Evolutionary conservation across 257 asterid genomes (phyloP).

Genomic region (Jacaranda mimosifolia): DNA sequence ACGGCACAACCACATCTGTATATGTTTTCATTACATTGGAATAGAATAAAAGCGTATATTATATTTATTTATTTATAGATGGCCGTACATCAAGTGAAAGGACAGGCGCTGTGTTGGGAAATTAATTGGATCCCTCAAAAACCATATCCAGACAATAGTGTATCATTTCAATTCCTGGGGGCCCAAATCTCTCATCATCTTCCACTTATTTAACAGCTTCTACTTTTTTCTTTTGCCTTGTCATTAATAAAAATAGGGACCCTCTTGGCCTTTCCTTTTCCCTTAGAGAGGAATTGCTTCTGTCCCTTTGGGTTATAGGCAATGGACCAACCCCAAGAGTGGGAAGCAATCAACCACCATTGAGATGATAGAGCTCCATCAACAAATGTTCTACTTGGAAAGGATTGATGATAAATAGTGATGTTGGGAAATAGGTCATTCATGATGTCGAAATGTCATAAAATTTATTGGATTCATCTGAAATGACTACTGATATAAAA

Average conservation of each 20-base stretch:
- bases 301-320: neutral
- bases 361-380: no score
- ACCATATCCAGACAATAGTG: constrained; percentile 42
- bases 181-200: constrained; percentile 29
- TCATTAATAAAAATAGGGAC: neutral
- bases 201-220: constrained; percentile 21
- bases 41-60: constrained; percentile 17
- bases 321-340: no score
- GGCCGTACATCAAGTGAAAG: constrained; percentile 50
- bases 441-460: no score
- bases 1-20: constrained; percentile 6
- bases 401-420: no score
- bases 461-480: no score
- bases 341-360: no score
- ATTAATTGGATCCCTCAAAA: constrained; percentile 39
- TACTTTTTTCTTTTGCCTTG: neutral
- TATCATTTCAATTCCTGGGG: constrained; percentile 26
- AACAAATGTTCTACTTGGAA: no score
- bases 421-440: no score
- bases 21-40: no score
- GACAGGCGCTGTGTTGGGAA: constrained; percentile 42
- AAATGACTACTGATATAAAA: no score
- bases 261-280: neutral
- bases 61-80: neutral
- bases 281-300: constrained; percentile 11